Conservation (phyloP, 2,329 filamentous ascomycete species). For the Metarhizium robertsii region DNA sequence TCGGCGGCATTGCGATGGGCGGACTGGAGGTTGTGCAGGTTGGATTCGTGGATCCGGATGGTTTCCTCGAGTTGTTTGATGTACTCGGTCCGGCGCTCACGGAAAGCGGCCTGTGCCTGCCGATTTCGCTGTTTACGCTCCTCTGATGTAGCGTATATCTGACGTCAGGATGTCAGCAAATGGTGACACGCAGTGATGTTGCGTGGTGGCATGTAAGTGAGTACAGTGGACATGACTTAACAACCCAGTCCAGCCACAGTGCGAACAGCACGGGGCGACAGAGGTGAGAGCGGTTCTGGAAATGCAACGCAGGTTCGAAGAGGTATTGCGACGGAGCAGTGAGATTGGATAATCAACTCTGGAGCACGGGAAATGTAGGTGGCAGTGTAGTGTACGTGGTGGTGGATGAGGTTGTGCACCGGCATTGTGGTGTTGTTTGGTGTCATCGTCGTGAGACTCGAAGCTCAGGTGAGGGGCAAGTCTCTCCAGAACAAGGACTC, state of each 20-base stretch:
- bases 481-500: slow-evolving; percentile 33
- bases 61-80: slow-evolving; percentile 98
- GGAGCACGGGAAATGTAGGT: background rate
- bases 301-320: too few relatives aligned
- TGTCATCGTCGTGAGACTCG: background rate
- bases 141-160: slow-evolving; percentile 99
- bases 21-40: slow-evolving; percentile 82
- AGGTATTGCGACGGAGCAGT: too few relatives aligned
- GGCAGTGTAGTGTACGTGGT: background rate
- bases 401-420: background rate
- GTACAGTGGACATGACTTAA: background rate
- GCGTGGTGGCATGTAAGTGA: background rate
- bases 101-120: slow-evolving; percentile 94
- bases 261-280: too few relatives aligned
- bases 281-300: too few relatives aligned
- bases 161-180: slow-evolving; percentile 9
- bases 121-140: slow-evolving; percentile 96
- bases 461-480: background rate
- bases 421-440: background rate
- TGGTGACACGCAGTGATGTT: background rate
- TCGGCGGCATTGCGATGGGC: slow-evolving; percentile 91
- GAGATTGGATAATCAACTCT: background rate
- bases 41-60: slow-evolving; percentile 94
- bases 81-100: slow-evolving; percentile 94
- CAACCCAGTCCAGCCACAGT: too few relatives aligned